phyloP scores from a whole-genome alignment of 1,139 yeast species.

The Keqinozyma sinolaborantium region DNA sequence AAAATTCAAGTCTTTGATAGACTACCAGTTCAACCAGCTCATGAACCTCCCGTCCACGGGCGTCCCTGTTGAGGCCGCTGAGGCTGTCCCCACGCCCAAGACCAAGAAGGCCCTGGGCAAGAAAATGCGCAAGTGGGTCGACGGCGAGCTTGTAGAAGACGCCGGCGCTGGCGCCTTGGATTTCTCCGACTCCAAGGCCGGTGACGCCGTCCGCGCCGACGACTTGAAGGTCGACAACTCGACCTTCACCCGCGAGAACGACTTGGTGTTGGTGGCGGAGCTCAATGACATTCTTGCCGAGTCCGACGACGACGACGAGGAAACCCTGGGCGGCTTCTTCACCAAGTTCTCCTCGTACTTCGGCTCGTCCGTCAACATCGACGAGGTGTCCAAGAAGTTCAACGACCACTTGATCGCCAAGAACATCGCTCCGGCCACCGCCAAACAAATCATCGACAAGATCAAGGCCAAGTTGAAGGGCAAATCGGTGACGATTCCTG shows the following conservation, averaged over 20 bases:
- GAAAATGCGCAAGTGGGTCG: constrained; percentile 48
- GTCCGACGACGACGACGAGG: constrained; percentile 16
- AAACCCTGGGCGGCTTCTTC: constrained; percentile 23
- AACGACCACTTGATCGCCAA: constrained; percentile 41
- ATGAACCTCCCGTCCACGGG: constrained; percentile 35
- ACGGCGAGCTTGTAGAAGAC: constrained; percentile 33
- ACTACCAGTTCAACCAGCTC: constrained; percentile 36
- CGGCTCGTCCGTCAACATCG: constrained; percentile 34
- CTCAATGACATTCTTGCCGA: constrained; percentile 38
- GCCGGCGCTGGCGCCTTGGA: constrained; percentile 26
- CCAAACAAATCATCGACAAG: constrained; percentile 33
- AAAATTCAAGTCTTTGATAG: constrained; percentile 34
- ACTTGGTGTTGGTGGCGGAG: constrained; percentile 41
- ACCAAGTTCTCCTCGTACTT: constrained; percentile 36
- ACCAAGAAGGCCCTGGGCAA: constrained; percentile 17
- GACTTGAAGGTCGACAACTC: constrained; percentile 23
- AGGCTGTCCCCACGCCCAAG: constrained; percentile 8
- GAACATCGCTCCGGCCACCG: constrained; percentile 42
- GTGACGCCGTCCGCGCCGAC: constrained; percentile 39
- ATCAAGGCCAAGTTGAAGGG: constrained; percentile 30
- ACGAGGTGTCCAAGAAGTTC: constrained; percentile 40
- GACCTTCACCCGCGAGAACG: constrained; percentile 37
- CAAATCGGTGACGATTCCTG: constrained; percentile 25
- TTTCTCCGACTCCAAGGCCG: constrained; percentile 25
- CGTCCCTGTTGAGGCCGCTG: no score